Evolutionary conservation across 495 filamentous ascomycete species (phyloP), one percentile per base, ranked within the genome.

Genomic region (Monascus purpureus): DNA sequence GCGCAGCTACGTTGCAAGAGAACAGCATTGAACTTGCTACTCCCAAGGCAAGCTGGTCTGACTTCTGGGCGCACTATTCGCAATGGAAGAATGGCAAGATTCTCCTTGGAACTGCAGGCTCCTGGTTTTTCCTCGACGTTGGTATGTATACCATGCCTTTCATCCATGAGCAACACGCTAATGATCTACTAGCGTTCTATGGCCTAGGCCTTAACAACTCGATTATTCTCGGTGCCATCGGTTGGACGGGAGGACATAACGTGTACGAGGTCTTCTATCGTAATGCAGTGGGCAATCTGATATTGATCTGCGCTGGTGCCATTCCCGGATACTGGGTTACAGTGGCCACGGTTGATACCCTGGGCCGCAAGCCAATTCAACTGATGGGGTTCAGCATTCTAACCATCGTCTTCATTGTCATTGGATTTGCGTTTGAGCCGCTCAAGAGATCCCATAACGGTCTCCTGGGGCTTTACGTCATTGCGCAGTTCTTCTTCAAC

Each of bases 401-500:
- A 4, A 83, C 80, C 16, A 63, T 74, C 25, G 59, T 90, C n/a
- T 90, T 90, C 55, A 52, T 74, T 36, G 52, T 82, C 32, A 82
- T 82, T 37, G 84, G 80, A 1, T 80, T 78, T 33, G 77, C 70
- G 3, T 90, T 67, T 24, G 24, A 48, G 6, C 40, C 55, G 59
- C 47, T 71, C 41, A 41, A 50, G 32, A 26, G 64, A 39, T 29
- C 67, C 43, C 15, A 61, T 28, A 47, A 57, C 38, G 59, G 60
- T 29, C 62, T 86, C 8, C 63, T 87, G 14, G 76, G 63, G n/a
- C 67, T 84, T 35, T 90, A 88, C 47, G 67, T 88, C 13, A 55
- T 90, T 2, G 74, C 76, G n/a, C 78, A 88, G 41, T 82, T 83
- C 61, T 87, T 83, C 62, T 88, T 88, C 69, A 87, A 88, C 59